phyloP scores from a whole-genome alignment of 768 basidiomycete genomes.

The Paxillus involutus region DNA sequence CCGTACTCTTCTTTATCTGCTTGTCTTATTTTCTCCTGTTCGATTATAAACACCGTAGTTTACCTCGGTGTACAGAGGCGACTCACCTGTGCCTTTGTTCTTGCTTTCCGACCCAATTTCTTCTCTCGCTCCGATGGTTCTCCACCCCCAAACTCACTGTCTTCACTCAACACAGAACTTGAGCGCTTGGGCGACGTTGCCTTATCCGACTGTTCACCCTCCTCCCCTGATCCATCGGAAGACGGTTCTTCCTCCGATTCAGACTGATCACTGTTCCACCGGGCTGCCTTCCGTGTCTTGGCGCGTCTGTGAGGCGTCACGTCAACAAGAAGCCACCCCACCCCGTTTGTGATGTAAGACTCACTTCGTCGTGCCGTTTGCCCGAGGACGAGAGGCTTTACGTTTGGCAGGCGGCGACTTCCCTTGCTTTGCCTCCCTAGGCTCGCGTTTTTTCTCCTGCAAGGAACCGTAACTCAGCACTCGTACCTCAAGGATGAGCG shows the following conservation, averaged over 20 bases:
- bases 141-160: constrained; percentile 27
- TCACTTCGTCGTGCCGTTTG: constrained; percentile 28
- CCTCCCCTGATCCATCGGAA: constrained; percentile 20
- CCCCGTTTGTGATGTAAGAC: constrained; percentile 1
- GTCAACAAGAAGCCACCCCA: constrained; percentile 7
- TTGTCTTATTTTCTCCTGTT: constrained; percentile 33
- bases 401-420: constrained; percentile 53
- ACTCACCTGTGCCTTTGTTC: constrained; percentile 41
- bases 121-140: constrained; percentile 32
- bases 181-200: constrained; percentile 21
- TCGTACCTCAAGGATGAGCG: not conserved
- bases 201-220: constrained; percentile 42
- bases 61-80: not conserved
- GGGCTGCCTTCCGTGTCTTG: constrained; percentile 28
- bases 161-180: constrained; percentile 42
- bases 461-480: constrained; percentile 5
- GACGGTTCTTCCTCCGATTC: constrained; percentile 27
- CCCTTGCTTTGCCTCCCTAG: constrained; percentile 47
- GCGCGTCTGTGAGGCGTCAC: constrained; percentile 18
- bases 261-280: constrained; percentile 33
- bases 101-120: constrained; percentile 38
- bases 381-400: constrained; percentile 41
- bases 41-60: constrained; percentile 2
- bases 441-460: constrained; percentile 38
- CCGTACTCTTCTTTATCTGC: constrained; percentile 21